Evolutionary conservation across 345 rosid species (phyloP).

Genomic region (Salix suchowensis): DNA sequence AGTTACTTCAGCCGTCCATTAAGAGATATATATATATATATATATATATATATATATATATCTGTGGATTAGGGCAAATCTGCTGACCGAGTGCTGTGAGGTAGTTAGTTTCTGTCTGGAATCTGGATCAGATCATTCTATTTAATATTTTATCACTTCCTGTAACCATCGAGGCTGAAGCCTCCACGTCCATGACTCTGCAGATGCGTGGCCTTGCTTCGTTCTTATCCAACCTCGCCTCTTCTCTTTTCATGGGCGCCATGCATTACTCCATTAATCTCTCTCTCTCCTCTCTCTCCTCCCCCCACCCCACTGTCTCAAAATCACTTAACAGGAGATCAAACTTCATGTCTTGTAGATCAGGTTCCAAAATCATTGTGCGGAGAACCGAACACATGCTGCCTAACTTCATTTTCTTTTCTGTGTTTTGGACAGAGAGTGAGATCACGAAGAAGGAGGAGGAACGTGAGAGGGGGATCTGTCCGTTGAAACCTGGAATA

Average conservation of each 20-base stretch:
- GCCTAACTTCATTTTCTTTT: not conserved
- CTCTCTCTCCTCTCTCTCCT: not conserved
- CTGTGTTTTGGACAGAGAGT: not conserved
- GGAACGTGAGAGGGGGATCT: not conserved
- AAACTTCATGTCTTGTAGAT: not conserved
- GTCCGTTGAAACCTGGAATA: not conserved
- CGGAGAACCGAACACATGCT: not conserved
- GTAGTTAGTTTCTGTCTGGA: slow-evolving; percentile 9
- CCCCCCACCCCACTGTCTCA: not conserved
- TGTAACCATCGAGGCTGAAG: not conserved
- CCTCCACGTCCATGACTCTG: slow-evolving; percentile 10
- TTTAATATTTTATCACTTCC: not conserved
- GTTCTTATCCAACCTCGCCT: slow-evolving; percentile 33
- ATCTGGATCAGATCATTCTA: not conserved
- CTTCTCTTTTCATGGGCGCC: slow-evolving; percentile 17
- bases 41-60: too few species aligned
- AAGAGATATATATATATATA: too few species aligned
- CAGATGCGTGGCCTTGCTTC: slow-evolving; percentile 17
- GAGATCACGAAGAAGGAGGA: not conserved
- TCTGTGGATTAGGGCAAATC: not conserved
- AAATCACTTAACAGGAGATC: slow-evolving; percentile 5
- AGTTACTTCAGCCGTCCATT: too few species aligned
- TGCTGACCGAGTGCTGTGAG: not conserved
- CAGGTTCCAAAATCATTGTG: not conserved
- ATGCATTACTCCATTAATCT: not conserved